Evolutionary conservation across 345 rosid species (phyloP).

Genomic region (Arabidopsis suecica): DNA sequence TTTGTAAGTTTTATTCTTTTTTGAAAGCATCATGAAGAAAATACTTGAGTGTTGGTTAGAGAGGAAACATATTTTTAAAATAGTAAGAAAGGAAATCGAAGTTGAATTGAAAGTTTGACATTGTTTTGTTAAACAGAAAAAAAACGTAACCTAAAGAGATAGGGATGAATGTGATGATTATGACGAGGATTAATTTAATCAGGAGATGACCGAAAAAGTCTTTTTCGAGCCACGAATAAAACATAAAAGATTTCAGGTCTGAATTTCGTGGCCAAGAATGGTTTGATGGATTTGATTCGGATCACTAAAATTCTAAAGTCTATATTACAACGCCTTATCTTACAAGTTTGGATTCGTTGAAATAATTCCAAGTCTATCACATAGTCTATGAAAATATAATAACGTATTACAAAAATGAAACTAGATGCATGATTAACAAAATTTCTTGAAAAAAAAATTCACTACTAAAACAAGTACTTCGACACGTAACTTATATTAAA

Average conservation of each 20-base stretch:
- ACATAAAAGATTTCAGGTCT: slow-evolving; percentile 2
- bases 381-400: slow-evolving; percentile 12
- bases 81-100: slow-evolving; percentile 32
- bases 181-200: slow-evolving; percentile 9
- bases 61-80: background rate
- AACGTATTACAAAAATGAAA: background rate
- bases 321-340: slow-evolving; percentile 19
- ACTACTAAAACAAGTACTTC: background rate
- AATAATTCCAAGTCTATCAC: slow-evolving; percentile 8
- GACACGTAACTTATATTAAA: background rate
- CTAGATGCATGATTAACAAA: background rate
- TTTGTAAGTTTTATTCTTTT: no score
- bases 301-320: slow-evolving; percentile 20
- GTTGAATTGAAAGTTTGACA: slow-evolving; percentile 26
- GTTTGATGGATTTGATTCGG: slow-evolving; percentile 17
- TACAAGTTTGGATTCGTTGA: slow-evolving; percentile 14
- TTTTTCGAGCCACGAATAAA: slow-evolving; percentile 37
- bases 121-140: background rate
- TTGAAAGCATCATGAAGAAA: background rate
- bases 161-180: slow-evolving; percentile 18
- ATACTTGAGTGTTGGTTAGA: background rate
- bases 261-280: slow-evolving; percentile 26
- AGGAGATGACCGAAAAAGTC: slow-evolving; percentile 14
- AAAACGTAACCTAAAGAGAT: slow-evolving; percentile 2
- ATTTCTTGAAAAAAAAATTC: background rate